Conservation (phyloP, 2,329 filamentous ascomycete species). For the Iodosphaeria phyllophila region DNA sequence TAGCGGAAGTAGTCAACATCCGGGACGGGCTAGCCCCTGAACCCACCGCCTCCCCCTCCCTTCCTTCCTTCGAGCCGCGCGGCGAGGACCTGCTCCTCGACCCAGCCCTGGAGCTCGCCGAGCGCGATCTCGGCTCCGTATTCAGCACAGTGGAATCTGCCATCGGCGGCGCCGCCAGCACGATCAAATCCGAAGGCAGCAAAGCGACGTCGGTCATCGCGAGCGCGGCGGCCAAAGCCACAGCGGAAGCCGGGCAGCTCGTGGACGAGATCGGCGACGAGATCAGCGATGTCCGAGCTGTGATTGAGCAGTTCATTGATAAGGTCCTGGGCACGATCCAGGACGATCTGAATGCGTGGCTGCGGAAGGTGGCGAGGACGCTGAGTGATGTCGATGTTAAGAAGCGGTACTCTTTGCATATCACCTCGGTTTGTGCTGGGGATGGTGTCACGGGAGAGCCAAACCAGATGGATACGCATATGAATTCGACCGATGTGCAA, state of each 20-base stretch:
- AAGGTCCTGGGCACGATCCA: constrained; percentile 1
- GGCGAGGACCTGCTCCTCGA: too few species aligned
- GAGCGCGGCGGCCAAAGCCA: too few species aligned
- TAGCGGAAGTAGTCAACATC: too few species aligned
- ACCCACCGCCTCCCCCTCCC: too few species aligned
- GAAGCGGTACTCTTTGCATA: constrained; percentile 1
- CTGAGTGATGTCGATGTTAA: background rate
- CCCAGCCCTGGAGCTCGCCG: too few species aligned
- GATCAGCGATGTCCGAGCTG: background rate
- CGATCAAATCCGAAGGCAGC: too few species aligned
- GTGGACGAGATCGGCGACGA: constrained; percentile 1
- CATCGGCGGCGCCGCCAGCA: too few species aligned
- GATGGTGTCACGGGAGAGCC: background rate
- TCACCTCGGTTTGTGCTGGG: constrained; percentile 1
- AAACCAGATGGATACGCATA: background rate
- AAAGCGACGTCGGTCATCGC: too few species aligned
- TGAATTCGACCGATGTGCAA: background rate
- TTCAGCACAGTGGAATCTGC: too few species aligned
- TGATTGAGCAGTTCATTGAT: constrained; percentile 1
- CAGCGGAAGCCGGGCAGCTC: background rate
- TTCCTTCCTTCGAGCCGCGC: too few species aligned
- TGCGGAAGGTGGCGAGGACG: background rate
- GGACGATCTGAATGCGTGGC: constrained; percentile 1
- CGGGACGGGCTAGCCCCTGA: too few species aligned
- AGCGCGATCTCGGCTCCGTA: too few species aligned